phyloP scores from a whole-genome alignment of 306 rosid species.

The Fagus sylvatica region DNA sequence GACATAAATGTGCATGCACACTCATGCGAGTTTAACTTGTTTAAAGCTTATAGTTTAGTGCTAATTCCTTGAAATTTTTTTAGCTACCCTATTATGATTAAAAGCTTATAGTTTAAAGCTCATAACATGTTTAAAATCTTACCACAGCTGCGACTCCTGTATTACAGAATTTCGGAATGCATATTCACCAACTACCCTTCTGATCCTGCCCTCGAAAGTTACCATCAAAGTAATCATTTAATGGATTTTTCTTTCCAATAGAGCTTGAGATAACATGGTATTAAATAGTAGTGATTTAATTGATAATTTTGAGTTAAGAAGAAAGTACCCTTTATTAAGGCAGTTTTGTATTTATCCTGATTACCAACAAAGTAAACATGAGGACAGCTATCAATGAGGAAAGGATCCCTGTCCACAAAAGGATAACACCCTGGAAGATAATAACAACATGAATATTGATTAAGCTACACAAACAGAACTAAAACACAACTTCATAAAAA shows the following conservation, averaged over 20 bases:
- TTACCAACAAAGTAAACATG: conserved; percentile 90
- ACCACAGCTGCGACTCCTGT: conserved; percentile 88
- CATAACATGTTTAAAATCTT: conserved; percentile 26
- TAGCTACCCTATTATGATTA: background rate
- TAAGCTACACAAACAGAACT: conserved; percentile 5
- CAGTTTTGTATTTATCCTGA: conserved; percentile 75
- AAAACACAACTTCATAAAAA: background rate
- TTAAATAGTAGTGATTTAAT: background rate
- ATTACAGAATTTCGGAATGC: conserved; percentile 80
- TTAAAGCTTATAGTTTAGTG: background rate
- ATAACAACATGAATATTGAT: conserved; percentile 3
- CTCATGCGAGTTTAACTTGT: background rate
- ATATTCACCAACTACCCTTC: conserved; percentile 82
- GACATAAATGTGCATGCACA: background rate
- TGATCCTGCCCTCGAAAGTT: conserved; percentile 55
- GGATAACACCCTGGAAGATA: conserved; percentile 87
- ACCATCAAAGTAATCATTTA: background rate
- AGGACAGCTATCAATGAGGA: conserved; percentile 86
- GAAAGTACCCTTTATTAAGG: conserved; percentile 65
- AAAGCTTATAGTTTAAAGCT: background rate
- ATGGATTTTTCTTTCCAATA: background rate
- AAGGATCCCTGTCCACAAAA: conserved; percentile 82
- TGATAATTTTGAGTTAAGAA: conserved; percentile 16
- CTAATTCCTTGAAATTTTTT: background rate
- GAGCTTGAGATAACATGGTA: conserved; percentile 21